Evolutionary conservation across 257 asterid species (phyloP), one percentile per base, ranked within the genome.

Genomic region (Nicotiana paniculata): DNA sequence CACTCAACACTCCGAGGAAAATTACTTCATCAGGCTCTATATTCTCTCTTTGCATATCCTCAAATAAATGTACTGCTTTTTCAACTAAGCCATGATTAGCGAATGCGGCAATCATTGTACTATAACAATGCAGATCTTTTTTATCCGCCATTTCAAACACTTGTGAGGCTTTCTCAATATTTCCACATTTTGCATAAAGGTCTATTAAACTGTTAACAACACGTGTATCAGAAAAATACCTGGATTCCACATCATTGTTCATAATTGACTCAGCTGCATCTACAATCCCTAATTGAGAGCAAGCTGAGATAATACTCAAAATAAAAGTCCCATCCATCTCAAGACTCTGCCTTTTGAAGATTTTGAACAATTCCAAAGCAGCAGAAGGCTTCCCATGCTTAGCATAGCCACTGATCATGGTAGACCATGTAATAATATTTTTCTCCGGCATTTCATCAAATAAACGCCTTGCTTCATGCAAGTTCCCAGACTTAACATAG

Each of bases 201-300:
- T 75, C 64, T 51, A 75, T 17, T 26, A 75, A 76, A 63, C 85
- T 75, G 63, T 79, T 82, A 59, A 76, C 85, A 59, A 82, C 67
- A 10, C 74, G 67, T 62, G 85, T 48, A 54, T 82, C 79, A 9
- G 82, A 76, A 63, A 33, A 51, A 28, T 72, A 12, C 33, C 77
- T 58, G 77, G 83, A 80, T 37, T 79, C 85, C 13, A 21, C 79
- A 54, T 53, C 16, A 9, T 24, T 59, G 37, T 43, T 39, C 28
- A 83, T 65, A 32, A 82, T 26, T 62, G 77, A 26, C 55, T 82
- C 85, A 46, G 33, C 85, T n/a, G 81, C 77, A 11, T 82, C 72
- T 18, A 21, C 81, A 62, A 75, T 82, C 65, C 85, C 85, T 77
- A 82, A 77, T 30, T 82, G 85, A 48, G 69, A 82, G 81, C 85